Evolutionary conservation across 495 filamentous ascomycete genomes (phyloP), one percentile per base, ranked within the genome.

Genomic region (Lentithecium fluviatile): DNA sequence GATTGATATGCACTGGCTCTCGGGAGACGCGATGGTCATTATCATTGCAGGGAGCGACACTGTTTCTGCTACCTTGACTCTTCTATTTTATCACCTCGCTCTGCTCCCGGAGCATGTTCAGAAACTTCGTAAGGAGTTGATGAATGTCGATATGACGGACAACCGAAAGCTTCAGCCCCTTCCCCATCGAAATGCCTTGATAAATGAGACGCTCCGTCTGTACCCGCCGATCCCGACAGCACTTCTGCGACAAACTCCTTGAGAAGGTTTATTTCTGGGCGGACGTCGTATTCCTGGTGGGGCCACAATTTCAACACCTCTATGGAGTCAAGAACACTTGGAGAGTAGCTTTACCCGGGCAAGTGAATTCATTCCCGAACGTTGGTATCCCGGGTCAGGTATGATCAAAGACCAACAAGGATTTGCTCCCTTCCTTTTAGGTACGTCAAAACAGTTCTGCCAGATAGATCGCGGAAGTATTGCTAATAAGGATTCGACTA

Each of bases 201-300:
- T 78, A n/a, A 72, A 82, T 54, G 80, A 83, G 63, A 69, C 74
- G 2, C 58, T 82, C 26, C 74, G 78, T 6, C 68, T 81, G 21
- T 71, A 74, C 59, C 77, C 79, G 1, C 52, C 63, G 15, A 60
- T 59, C 20, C 55, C 55, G 4, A 54, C 54, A 0, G 48, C 17
- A 10, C 13, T 20, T 6, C 24, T 43, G 0, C 60, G 64, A 6
- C 38, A 29, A n/a, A 50, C 53, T 11, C 64, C 54, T 2, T 46
- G 52, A 20, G 54, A 58, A 40, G 56, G 61, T 12, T 4, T 64
- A 1, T 0, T 0, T 20, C 48, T 58, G 12, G 55, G 48, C 17
- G 37, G 48, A 1, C 2, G 2, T 12, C 32, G 21, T 42, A 55
- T 64, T 1, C 61, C 61, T 24, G 61, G 61, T 11, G 24, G 49